A percentile compares a stretch with the other conserved stretches of the same genome.
phyloP scores from a whole-genome alignment of 192 early-diverging fungal genomes.

The Tieghemiomyces parasiticus region DNA sequence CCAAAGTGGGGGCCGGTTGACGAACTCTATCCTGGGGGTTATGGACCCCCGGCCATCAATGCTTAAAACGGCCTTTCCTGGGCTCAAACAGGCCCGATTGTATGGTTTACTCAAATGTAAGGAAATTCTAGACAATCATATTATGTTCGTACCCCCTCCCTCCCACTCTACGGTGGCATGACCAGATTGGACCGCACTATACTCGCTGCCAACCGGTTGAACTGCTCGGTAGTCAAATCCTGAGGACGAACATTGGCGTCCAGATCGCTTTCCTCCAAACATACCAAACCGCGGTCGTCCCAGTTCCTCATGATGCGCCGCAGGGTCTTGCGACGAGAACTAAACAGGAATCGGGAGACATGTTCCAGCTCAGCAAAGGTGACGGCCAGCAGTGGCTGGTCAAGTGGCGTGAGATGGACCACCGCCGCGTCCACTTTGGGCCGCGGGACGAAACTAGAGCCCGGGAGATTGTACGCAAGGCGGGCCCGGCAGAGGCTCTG shows the following conservation, averaged over 20 bases:
- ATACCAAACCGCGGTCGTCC: constrained; percentile 20
- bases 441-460: constrained; percentile 53
- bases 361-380: constrained; percentile 41
- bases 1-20: no score
- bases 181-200: constrained; percentile 25
- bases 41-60: no score
- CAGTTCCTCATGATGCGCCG: constrained; percentile 39
- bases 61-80: no score
- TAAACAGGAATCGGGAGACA: constrained; percentile 44
- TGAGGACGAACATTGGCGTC: constrained; percentile 42
- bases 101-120: no score
- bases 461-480: constrained; percentile 40
- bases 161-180: constrained; percentile 18
- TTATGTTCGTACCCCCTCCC: no score
- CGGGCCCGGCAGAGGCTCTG: constrained; percentile 54
- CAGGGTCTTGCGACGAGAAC: constrained; percentile 51
- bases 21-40: no score
- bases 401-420: constrained; percentile 43
- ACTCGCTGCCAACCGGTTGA: constrained; percentile 35
- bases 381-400: constrained; percentile 26
- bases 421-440: constrained; percentile 62
- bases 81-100: no score
- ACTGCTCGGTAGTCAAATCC: constrained; percentile 43
- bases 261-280: constrained; percentile 33
- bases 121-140: no score